Evolutionary conservation across 2,329 filamentous ascomycete genomes (phyloP).

Genomic region (Penicillium sp.): DNA sequence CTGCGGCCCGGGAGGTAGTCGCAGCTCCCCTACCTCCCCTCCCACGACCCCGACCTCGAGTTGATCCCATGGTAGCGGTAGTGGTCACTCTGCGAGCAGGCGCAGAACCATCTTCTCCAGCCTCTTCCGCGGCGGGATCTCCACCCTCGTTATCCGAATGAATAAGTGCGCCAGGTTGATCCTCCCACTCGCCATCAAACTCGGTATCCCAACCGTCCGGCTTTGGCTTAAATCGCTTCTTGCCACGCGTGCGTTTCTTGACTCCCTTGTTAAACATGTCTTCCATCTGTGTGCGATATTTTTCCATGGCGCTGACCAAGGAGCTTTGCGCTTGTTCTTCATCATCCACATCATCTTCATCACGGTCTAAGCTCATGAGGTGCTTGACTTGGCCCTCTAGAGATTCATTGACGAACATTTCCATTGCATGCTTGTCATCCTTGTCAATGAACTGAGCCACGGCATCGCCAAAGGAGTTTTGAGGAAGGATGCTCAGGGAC

Average conservation of each 20-base stretch:
- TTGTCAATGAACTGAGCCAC: conserved; percentile 93
- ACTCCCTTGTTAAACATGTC: conserved; percentile 68
- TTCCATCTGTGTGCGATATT: conserved; percentile 69
- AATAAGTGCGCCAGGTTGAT: conserved; percentile 69
- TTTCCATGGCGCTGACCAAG: conserved; percentile 72
- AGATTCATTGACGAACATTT: conserved; percentile 73
- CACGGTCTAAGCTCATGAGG: conserved; percentile 66
- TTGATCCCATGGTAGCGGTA: conserved; percentile 41
- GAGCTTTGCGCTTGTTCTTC: conserved; percentile 68
- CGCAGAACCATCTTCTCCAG: conserved; percentile 49
- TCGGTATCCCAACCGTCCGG: conserved; percentile 88
- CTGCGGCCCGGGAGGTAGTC: conserved; percentile 36
- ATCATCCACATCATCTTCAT: conserved; percentile 69
- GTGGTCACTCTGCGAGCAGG: conserved; percentile 23
- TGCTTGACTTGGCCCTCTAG: conserved; percentile 70
- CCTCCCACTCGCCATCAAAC: conserved; percentile 80
- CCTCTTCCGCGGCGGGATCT: conserved; percentile 48
- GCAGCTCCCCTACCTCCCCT: conserved; percentile 47
- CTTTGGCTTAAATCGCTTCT: conserved; percentile 69
- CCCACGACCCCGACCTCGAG: conserved; percentile 51
- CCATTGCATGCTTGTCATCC: conserved; percentile 91
- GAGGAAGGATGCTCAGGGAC: conserved; percentile 87
- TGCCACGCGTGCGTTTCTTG: conserved; percentile 53
- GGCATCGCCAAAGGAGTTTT: conserved; percentile 89
- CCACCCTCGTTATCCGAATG: conserved; percentile 54